Evolutionary conservation across 345 rosid genomes (phyloP), one percentile per base, ranked within the genome.

Genomic region (Heritiera fomes): DNA sequence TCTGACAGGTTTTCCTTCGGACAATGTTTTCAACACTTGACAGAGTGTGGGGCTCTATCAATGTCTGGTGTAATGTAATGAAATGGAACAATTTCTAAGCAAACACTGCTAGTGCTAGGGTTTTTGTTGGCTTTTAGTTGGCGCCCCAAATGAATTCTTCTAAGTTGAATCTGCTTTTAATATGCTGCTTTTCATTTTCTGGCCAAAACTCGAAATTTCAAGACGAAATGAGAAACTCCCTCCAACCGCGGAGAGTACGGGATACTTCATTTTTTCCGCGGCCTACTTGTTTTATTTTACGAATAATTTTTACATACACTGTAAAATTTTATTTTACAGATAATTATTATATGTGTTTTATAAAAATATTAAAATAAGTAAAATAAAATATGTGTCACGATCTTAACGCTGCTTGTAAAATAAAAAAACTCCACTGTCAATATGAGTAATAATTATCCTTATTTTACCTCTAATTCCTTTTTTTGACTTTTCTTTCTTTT

Each of bases 1-100:
- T 81, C 79, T 75, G 73, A 78, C 77, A 71, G 62, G 75, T 17
- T 17, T 32, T 53, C 15, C 10, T 52, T 52, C 61, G 15, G 47
- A 32, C 60, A 40, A 68, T 13, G 32, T 38, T n/a, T 38, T 53
- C 18, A 38, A 55, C 10, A 38, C 32, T 53, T 45, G 50, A 68
- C 4, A n/a, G 55, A 73, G n/a, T 18, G 76, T 23, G 28, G 64
- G 64, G 13, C 14, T 73, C 13, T 13, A 47, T 46, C 73, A 12
- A 28, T 47, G 55, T 4, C 59, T 46, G 11, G 23, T 47, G 20
- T 5, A 41, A 46, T 45, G 73, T 18, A 49, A 71, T 41, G 43
- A 41, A 23, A 46, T 47, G 20, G 4, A 41, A 46, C 41, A 50
- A 71, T 30, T 17, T 50, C 14, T 52, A 32, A 30, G 13, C 38